Evolutionary conservation across 306 rosid genomes (phyloP).

Genomic region (Echinosophora koreensis): DNA sequence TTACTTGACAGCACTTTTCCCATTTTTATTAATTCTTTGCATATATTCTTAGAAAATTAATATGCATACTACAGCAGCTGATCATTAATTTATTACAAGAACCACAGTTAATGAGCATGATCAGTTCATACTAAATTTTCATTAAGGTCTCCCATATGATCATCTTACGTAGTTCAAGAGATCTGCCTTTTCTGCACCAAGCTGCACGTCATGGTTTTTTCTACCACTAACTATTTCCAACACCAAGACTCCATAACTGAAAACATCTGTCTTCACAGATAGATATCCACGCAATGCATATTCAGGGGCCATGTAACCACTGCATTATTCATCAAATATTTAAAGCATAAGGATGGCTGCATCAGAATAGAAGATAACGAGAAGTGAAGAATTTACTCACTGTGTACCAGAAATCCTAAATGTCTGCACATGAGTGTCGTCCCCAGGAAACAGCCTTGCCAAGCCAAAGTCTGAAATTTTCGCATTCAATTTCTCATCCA

Average conservation of each 20-base stretch:
- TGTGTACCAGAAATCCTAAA: slow-evolving; percentile 89
- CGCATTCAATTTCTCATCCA: slow-evolving; percentile 79
- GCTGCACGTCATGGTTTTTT: slow-evolving; percentile 63
- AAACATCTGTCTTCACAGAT: slow-evolving; percentile 88
- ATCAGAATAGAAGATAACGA: slow-evolving; percentile 33
- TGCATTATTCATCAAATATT: slow-evolving; percentile 48
- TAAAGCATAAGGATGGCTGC: slow-evolving; percentile 24
- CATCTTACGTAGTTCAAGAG: slow-evolving; percentile 81
- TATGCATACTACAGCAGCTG: not conserved
- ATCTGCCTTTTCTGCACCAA: slow-evolving; percentile 70
- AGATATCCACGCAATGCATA: slow-evolving; percentile 87
- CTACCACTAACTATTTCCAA: slow-evolving; percentile 89
- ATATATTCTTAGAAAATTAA: slow-evolving; percentile 7
- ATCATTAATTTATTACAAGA: not conserved
- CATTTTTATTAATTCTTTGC: slow-evolving; percentile 15
- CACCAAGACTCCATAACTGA: slow-evolving; percentile 84
- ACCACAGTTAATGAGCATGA: not conserved
- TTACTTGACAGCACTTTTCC: slow-evolving; percentile 1
- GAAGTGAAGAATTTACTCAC: slow-evolving; percentile 65
- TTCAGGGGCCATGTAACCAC: slow-evolving; percentile 98
- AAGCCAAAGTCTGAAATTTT: slow-evolving; percentile 91
- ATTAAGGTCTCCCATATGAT: not conserved
- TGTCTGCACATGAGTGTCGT: slow-evolving; percentile 84
- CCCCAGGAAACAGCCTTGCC: slow-evolving; percentile 95
- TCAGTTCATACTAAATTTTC: not conserved